Conservation (phyloP, 352 stramenopile species). For the Globisporangium middletonii region DNA sequence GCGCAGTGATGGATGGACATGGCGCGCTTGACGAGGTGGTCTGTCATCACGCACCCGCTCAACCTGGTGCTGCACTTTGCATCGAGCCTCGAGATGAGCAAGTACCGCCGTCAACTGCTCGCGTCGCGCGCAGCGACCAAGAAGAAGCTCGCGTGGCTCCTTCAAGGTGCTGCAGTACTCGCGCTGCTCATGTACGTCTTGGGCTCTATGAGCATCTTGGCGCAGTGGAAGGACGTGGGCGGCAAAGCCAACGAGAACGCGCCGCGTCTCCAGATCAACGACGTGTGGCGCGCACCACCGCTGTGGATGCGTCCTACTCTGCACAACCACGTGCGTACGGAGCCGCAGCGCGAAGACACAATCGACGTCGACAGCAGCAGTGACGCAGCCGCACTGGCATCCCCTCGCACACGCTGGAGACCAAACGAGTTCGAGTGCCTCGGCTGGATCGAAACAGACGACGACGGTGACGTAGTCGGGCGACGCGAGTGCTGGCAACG, state of each 20-base stretch:
- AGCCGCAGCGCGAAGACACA: background rate
- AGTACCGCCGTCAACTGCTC: no score
- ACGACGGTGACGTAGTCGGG: conserved; percentile 35
- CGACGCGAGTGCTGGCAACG: conserved; percentile 56
- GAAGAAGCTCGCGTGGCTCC: no score
- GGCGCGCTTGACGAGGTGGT: no score
- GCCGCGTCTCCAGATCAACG: background rate
- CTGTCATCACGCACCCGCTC: no score
- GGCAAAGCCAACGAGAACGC: conserved; percentile 1
- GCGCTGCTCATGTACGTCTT: conserved; percentile 18
- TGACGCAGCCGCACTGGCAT: conserved; percentile 1
- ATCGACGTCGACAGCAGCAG: conserved; percentile 1
- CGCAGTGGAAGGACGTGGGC: conserved; percentile 24
- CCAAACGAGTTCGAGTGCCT: conserved; percentile 10
- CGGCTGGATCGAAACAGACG: conserved; percentile 6
- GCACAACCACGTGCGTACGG: no score
- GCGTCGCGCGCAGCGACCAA: no score
- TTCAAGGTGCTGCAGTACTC: no score
- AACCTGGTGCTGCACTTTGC: no score
- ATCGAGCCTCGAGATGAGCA: no score
- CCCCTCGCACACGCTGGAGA: conserved; percentile 18
- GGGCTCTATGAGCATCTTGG: conserved; percentile 21
- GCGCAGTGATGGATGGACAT: no score
- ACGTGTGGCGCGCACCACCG: background rate
- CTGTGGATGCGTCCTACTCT: no score